A percentile compares a stretch with the other conserved stretches of the same genome.
Evolutionary conservation across 83 land plant species (phyloP).

Genomic region (Picea abies): DNA sequence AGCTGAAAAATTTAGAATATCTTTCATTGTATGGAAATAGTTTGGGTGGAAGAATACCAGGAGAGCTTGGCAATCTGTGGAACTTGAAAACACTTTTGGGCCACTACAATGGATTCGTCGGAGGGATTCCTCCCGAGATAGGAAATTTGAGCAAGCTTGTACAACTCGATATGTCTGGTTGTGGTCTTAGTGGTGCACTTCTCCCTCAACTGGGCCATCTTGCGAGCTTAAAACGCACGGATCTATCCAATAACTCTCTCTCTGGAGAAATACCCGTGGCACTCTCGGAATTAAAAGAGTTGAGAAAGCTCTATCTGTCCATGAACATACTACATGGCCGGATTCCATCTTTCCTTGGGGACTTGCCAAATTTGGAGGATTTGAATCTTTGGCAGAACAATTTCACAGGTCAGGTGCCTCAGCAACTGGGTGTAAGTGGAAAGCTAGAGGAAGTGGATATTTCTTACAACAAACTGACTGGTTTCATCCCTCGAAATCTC

Average conservation of each 20-base stretch:
- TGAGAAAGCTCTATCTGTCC: conserved; percentile 39
- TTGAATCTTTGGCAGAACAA: conserved; percentile 45
- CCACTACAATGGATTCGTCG: conserved; percentile 27
- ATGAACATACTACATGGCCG: conserved; percentile 30
- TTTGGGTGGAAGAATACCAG: conserved; percentile 64
- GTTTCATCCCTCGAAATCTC: conserved; percentile 30
- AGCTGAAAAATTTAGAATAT: conserved; percentile 44
- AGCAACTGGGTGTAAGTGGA: conserved; percentile 34
- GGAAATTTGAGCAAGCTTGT: conserved; percentile 25
- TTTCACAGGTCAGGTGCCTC: conserved; percentile 37
- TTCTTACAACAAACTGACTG: conserved; percentile 35
- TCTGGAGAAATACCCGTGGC: conserved; percentile 41
- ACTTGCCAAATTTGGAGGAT: conserved; percentile 39
- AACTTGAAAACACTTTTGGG: conserved; percentile 27
- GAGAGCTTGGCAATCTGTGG: conserved; percentile 60
- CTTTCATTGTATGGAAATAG: conserved; percentile 66
- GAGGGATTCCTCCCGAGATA: conserved; percentile 40
- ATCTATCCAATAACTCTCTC: conserved; percentile 42
- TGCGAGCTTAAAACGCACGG: conserved; percentile 33
- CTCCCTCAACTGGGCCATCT: conserved; percentile 44
- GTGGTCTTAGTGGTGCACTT: conserved; percentile 37
- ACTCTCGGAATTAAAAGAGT: conserved; percentile 33
- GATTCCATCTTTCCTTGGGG: conserved; percentile 35
- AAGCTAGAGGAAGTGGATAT: conserved; percentile 26
- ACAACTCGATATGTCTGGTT: conserved; percentile 35